Percentiles rank a stretch among this genome's conserved stretches.
Evolutionary conservation across 192 early-diverging fungal genomes (phyloP).

Genomic region (Spizellomyces punctatus): DNA sequence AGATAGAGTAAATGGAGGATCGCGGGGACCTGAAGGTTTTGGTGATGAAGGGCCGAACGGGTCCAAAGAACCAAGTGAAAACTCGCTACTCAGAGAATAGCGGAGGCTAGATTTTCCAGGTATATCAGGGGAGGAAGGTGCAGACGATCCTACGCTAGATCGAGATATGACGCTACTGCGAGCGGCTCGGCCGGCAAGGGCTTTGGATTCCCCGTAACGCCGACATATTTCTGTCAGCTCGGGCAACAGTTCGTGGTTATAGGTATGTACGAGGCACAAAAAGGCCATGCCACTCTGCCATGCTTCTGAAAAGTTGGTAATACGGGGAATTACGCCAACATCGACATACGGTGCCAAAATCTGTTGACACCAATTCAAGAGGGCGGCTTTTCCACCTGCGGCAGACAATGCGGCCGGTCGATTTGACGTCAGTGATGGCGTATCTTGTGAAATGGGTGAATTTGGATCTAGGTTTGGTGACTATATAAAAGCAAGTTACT

Average conservation of each 20-base stretch:
- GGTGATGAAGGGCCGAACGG: neutral
- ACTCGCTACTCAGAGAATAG: neutral
- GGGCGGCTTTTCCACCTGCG: conserved; percentile 20
- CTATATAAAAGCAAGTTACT: too few relatives aligned
- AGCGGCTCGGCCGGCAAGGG: neutral
- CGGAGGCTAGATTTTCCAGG: too few relatives aligned
- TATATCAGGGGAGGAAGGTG: conserved; percentile 4
- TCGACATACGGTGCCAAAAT: conserved; percentile 36
- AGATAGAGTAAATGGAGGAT: neutral
- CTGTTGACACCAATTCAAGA: conserved; percentile 34
- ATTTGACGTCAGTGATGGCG: too few relatives aligned
- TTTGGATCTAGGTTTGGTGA: too few relatives aligned
- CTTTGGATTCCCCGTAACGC: conserved; percentile 1
- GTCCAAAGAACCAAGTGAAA: neutral
- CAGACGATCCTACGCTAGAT: neutral
- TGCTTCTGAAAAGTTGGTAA: conserved; percentile 28
- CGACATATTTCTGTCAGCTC: conserved; percentile 16
- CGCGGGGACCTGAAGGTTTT: neutral
- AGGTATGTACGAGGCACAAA: conserved; percentile 29
- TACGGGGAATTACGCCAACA: conserved; percentile 19
- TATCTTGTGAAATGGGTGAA: too few relatives aligned
- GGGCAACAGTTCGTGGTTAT: conserved; percentile 19
- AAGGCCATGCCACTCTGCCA: conserved; percentile 39
- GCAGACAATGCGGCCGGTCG: neutral
- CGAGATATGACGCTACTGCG: neutral